Evolutionary conservation across 2,329 filamentous ascomycete genomes (phyloP).

Genomic region (Neopestalotiopsis sp.): DNA sequence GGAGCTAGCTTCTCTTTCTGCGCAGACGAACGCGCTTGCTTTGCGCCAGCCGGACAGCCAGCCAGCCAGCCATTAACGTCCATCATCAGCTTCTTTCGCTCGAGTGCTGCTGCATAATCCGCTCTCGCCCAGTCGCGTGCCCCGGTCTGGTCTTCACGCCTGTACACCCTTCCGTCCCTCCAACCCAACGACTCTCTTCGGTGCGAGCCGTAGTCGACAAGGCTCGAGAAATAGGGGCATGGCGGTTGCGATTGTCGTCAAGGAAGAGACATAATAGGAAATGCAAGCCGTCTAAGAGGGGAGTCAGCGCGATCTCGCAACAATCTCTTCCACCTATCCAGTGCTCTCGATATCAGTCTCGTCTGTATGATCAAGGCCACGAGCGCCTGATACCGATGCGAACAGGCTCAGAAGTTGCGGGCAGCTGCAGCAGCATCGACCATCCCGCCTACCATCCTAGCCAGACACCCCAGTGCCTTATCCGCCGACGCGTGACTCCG

Average conservation of each 20-base stretch:
- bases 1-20: background rate
- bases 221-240: background rate
- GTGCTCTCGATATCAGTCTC: conserved; percentile 30
- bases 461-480: conserved; percentile 41
- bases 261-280: background rate
- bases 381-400: conserved; percentile 36
- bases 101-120: background rate
- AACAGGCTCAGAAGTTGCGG: conserved; percentile 41
- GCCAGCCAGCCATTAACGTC: background rate
- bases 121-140: background rate
- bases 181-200: background rate
- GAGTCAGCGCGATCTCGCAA: background rate
- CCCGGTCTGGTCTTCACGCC: background rate
- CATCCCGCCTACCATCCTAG: conserved; percentile 41
- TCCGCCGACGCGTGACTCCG: conserved; percentile 42
- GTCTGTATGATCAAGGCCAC: conserved; percentile 16
- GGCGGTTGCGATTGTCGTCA: background rate
- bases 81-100: background rate
- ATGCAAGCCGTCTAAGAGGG: conserved; percentile 6
- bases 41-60: background rate
- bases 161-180: background rate
- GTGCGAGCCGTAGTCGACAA: background rate
- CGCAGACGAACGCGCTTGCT: background rate
- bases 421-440: conserved; percentile 42
- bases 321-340: conserved; percentile 26